phyloP scores from a whole-genome alignment of 2,329 filamentous ascomycete species.

The Fusarium pseudonygamai region DNA sequence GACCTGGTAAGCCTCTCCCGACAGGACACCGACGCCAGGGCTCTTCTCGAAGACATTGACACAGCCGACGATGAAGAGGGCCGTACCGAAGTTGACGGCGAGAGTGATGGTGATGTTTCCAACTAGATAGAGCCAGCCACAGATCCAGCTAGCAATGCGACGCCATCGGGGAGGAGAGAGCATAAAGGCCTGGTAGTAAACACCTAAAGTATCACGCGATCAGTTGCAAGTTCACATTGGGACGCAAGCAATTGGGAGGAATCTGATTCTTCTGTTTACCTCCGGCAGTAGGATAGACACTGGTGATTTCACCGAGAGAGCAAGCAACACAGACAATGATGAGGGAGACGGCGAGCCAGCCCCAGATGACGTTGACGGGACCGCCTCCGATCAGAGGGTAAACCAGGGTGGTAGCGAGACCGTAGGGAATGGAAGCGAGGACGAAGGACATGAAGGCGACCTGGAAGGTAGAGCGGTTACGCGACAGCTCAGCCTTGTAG shows the following conservation, averaged over 20 bases:
- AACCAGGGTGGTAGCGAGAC: conserved; percentile 4
- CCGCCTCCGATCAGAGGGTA: conserved; percentile 3
- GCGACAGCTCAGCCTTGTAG: conserved; percentile 6
- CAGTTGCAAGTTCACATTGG: neutral
- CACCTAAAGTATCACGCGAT: conserved; percentile 44
- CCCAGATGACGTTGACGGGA: conserved; percentile 18
- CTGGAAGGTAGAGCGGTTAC: conserved; percentile 14
- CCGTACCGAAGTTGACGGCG: conserved; percentile 74
- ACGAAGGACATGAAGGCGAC: conserved; percentile 23
- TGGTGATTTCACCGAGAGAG: conserved; percentile 21
- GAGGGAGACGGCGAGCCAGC: conserved; percentile 14
- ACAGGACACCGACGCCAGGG: conserved; percentile 59
- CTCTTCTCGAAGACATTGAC: conserved; percentile 66
- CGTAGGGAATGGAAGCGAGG: conserved; percentile 14
- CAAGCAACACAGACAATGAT: conserved; percentile 16
- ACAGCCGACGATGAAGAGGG: conserved; percentile 72
- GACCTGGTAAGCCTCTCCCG: conserved; percentile 64
- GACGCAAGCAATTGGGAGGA: neutral
- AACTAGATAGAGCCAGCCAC: conserved; percentile 70
- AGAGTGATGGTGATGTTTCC: conserved; percentile 77
- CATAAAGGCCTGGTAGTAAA: conserved; percentile 83
- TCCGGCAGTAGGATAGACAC: conserved; percentile 18
- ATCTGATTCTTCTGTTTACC: neutral
- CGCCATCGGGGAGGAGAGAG: conserved; percentile 70
- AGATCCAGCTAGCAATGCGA: conserved; percentile 73